phyloP scores from a whole-genome alignment of 1,284 basidiomycete genomes.

The Cryptococcus depauperatus region DNA sequence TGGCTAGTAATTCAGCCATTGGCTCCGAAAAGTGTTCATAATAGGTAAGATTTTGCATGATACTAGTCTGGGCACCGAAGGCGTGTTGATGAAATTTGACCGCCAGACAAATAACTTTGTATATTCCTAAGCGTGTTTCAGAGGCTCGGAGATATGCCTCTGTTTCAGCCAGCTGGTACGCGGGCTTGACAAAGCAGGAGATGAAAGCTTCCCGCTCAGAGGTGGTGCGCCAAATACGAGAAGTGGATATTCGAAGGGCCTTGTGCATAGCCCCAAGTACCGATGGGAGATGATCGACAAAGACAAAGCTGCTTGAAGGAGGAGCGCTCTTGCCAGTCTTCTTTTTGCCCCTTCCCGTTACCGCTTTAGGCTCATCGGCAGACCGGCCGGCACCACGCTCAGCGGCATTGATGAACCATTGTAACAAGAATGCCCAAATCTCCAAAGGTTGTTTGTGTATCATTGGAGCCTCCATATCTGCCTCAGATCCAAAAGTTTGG shows the following conservation, averaged over 20 bases:
- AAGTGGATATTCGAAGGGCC: slow-evolving; percentile 63
- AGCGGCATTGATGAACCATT: slow-evolving; percentile 71
- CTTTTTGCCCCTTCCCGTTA: slow-evolving; percentile 52
- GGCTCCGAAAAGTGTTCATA: slow-evolving; percentile 90
- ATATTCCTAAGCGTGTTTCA: slow-evolving; percentile 64
- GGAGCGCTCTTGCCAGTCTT: slow-evolving; percentile 30
- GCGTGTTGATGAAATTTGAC: slow-evolving; percentile 86
- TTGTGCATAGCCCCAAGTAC: slow-evolving; percentile 63
- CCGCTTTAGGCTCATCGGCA: slow-evolving; percentile 11
- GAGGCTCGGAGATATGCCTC: slow-evolving; percentile 79
- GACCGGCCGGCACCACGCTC: slow-evolving; percentile 59
- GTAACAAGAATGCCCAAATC: slow-evolving; percentile 76
- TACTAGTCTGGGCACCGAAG: slow-evolving; percentile 74
- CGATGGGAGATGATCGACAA: slow-evolving; percentile 66
- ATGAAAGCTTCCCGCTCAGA: slow-evolving; percentile 77
- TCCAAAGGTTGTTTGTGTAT: slow-evolving; percentile 68
- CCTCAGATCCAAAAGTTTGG: slow-evolving; percentile 28
- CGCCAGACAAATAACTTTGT: slow-evolving; percentile 82
- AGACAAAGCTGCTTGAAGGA: slow-evolving; percentile 53
- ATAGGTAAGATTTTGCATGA: slow-evolving; percentile 88
- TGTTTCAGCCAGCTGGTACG: slow-evolving; percentile 76
- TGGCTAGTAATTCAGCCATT: slow-evolving; percentile 80
- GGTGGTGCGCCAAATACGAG: slow-evolving; percentile 77
- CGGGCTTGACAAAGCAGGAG: slow-evolving; percentile 72
- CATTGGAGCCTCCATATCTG: slow-evolving; percentile 61